Evolutionary conservation across 2,329 filamentous ascomycete species (phyloP), one percentile per base, ranked within the genome.

Genomic region (Colletotrichum kahawae): DNA sequence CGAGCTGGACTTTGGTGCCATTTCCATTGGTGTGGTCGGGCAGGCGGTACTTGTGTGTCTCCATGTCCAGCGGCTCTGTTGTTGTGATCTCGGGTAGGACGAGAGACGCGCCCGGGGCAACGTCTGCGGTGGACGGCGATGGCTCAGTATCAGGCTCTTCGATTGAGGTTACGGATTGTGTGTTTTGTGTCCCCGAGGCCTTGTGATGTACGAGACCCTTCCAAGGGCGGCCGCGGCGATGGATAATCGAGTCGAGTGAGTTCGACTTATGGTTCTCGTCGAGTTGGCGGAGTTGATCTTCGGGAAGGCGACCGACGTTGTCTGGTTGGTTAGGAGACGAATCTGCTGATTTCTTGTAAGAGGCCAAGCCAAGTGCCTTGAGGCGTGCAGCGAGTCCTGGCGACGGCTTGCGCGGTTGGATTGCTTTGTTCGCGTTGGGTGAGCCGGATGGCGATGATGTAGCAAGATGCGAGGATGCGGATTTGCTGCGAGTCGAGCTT

Each of bases 31-130:
- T 90, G 81, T 93, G 90, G 83, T 95, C 93, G 71, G 93, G 93
- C 82, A 95, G 85, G 59, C 92, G 90, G 82, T 95, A 95, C 83
- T 95, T 95, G 81, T 93, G 90, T 71, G 91, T 93, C 84, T 95
- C 93, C 89, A 93, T 92, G 78, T 90, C 89, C 83, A 92, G 80
- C 73, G 88, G 87, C 68, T 88, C 85, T 18, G 85, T 80, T 43
- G 85, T 84, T 79, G 81, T 85, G 82, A 88, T 92, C 85, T 90
- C 88, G 51, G 89, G 89, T 63, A 91, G 83, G 64, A 78, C 72
- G 33, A 75, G 72, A 57, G 74, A 71, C 51, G 68, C 71, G 65
- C 79, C 77, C 51, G 79, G 74, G 69, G 80, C 79, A 76, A 83
- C 82, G 77, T 80, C 78, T 77, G 79, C 76, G 51, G 60, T 62